Base-by-base conservation (phyloP, 2,329 filamentous ascomycete genomes). In the Colletotrichum sp. region DNA sequence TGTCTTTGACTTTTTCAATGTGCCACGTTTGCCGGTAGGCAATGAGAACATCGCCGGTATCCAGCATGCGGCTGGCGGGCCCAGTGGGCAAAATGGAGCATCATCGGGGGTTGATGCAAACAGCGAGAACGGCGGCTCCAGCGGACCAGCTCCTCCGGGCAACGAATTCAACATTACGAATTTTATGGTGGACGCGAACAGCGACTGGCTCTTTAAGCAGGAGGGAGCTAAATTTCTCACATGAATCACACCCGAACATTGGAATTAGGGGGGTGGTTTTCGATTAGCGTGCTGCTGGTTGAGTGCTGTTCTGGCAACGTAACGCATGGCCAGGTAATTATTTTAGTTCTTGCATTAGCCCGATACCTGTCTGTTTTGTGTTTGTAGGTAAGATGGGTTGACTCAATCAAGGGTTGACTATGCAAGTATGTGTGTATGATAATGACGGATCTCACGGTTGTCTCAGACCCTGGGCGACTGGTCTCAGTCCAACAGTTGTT, bases 1-100 rank as follows among this genome's bases (percentile, higher is more conserved):
- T 79, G 94, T 98, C 0, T 98, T 98, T 82, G 95, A 97, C 79
- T 98, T 97, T 82, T 98, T 98, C 88, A 98, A 98, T 81, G 92
- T 97, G 71, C 96, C 96, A 1, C 88, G 95, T 21, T 86, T 98
- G 28, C 90, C 91, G 0, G 84, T 90, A 26, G 85, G 85, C 34
- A 84, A 85, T 13, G 85, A 87, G 68, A 81, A 80, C 38, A 64
- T 68, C 9, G 56, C 65, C 43, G 68, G 69, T n/a, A 63, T 74
- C 21, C 74, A 74, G 63, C 76, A 59, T 32, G 70, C 30, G n/a
- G 79, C 80, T 24, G 73, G 73, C 2, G 79, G 77, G 7, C 73
- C 30, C 21, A 78, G 71, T 18, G 80, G 78, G 32, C 74, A 73
- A 43, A 77, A 76, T 48, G 74, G 76, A 26, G 71, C 73, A 30